phyloP scores from a whole-genome alignment of 2,329 filamentous ascomycete genomes.

The Dactylellina leptospora region DNA sequence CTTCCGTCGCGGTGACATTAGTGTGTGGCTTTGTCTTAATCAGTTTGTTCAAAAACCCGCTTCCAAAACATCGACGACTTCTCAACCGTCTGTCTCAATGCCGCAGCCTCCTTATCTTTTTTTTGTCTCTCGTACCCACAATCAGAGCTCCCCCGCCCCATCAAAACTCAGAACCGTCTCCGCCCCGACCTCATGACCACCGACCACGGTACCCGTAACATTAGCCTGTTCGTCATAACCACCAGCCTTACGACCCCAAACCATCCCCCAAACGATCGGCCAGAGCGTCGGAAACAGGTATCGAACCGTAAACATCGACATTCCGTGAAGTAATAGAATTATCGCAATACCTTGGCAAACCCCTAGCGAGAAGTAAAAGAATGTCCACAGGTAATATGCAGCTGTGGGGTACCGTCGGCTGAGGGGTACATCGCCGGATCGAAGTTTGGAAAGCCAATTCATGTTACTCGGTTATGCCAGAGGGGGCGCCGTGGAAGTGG shows the following conservation, averaged over 20 bases:
- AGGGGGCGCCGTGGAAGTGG: too few species aligned
- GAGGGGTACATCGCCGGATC: not conserved
- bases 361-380: not conserved
- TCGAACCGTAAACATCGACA: slow-evolving; percentile 1
- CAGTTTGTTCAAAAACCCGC: too few species aligned
- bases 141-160: not conserved
- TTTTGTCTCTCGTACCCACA: not conserved
- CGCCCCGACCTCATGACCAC: slow-evolving; percentile 6
- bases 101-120: not conserved
- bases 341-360: not conserved
- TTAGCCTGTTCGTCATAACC: not conserved
- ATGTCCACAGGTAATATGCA: not conserved
- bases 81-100: not conserved
- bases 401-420: not conserved
- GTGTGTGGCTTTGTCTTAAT: too few species aligned
- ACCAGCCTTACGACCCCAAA: not conserved
- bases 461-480: too few species aligned
- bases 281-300: not conserved
- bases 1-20: too few species aligned
- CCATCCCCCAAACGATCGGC: not conserved
- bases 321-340: not conserved
- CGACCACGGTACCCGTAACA: too few species aligned
- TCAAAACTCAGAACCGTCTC: not conserved
- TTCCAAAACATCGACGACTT: too few species aligned
- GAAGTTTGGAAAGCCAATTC: not conserved